Evolutionary conservation across 73 alveolate genomes (phyloP), one percentile per base, ranked within the genome.

Genomic region (Stentor coeruleus): DNA sequence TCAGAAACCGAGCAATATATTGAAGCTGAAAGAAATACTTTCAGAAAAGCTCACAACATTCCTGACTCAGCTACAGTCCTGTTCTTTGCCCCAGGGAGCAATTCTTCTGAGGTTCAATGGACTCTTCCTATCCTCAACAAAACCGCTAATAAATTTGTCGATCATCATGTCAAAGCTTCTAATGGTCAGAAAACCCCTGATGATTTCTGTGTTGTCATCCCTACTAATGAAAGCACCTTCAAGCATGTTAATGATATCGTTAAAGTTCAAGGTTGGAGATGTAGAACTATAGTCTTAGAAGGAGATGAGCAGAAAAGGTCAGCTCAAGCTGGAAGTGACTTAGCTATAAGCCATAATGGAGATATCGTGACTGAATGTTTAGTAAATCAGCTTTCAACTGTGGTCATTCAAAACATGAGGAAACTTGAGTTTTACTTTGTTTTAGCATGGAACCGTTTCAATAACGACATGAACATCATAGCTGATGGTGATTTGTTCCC

Each of bases 401-500:
- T 75, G 26, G 31, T 75, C 26, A 75, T 75, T 38, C 81, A 75
- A 38, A 40, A 75, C 72, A 75, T 75, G 83, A 38, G 58, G 38
- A 75, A 75, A 38, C 6, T 31, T 28, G 83, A 75, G 38, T 75
- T 20, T 75, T 75, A 75, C 83, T 75, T 15, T 38, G 35, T 75
- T 28, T 66, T 75, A 0, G 72, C 74, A 33, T 75, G 83, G 83
- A 75, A 40, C 38, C 33, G 83, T 20, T 39, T 75, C 3, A 75
- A 15, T 3, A 75, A 75, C 38, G 83, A 75, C 83, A 20, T 75
- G 72, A 75, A 75, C 83, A 75, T 75, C 28, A 75, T 75, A 20
- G 83, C 77, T 14, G 83, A 75, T 66, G 83, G 83, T 1, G 30
- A 37, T n/a, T 33, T 75, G 6, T 75, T 75, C 83, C 83, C 83